Percentiles rank a stretch among this genome's conserved stretches.
Conservation (phyloP, 139 green algal genomes). For the Chlamydomonas eustigma region DNA sequence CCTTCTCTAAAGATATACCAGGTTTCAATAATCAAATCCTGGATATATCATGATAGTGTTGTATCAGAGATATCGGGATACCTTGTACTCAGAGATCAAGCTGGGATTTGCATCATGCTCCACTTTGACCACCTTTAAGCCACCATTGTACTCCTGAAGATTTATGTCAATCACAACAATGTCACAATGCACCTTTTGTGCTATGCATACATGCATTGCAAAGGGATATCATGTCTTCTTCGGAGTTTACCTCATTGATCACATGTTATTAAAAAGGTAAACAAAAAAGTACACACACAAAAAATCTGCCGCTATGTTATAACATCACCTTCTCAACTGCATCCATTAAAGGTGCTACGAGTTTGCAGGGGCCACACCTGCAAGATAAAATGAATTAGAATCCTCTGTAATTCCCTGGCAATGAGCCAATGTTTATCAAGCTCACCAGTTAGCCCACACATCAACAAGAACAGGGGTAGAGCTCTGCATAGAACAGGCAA, state of each 20-base stretch:
- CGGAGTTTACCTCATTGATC: not conserved
- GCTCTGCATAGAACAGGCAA: constrained; percentile 37
- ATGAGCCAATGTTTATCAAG: not conserved
- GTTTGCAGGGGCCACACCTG: constrained; percentile 91
- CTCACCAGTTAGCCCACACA: constrained; percentile 71
- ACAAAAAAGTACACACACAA: not conserved
- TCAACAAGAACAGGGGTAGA: constrained; percentile 84
- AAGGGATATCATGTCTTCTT: not conserved
- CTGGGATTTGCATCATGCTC: constrained; percentile 79
- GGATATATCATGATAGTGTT: too few relatives aligned
- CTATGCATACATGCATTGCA: too few relatives aligned
- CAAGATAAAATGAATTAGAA: constrained; percentile 22
- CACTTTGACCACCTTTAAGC: constrained; percentile 93
- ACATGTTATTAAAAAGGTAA: not conserved
- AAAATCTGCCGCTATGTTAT: not conserved
- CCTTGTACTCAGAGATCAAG: constrained; percentile 87
- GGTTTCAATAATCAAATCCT: not conserved
- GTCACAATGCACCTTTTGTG: too few relatives aligned
- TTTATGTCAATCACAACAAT: too few relatives aligned
- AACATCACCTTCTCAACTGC: constrained; percentile 55
- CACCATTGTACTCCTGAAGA: constrained; percentile 63
- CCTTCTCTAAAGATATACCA: not conserved
- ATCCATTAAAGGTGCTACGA: constrained; percentile 74
- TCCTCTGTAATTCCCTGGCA: not conserved
- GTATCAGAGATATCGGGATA: too few relatives aligned